Percentiles rank a stretch among this genome's conserved stretches.
These are phyloP conservation scores for Neurospora sp. DNA, from an alignment of 495 filamentous ascomycete species.

Conservation along the genomic window DNA sequence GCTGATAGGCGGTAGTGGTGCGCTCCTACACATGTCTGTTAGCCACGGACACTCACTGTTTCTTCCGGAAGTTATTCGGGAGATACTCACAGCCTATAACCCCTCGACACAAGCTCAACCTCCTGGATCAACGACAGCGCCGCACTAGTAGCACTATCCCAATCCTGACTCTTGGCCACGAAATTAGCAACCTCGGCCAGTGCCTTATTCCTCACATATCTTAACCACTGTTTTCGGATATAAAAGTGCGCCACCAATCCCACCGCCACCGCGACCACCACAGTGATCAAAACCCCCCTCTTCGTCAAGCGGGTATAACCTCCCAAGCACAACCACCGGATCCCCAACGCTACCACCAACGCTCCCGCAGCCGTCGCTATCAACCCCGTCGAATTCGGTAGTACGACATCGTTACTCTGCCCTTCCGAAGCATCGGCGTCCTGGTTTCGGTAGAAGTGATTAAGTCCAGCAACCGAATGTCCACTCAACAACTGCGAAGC, in stretches of 20 bases:
- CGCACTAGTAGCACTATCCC: conserved; percentile 70
- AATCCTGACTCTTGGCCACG: conserved; percentile 66
- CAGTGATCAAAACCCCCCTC: conserved; percentile 32
- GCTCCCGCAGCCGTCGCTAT: conserved; percentile 42
- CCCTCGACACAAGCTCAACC: conserved; percentile 88
- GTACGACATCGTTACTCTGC: neutral
- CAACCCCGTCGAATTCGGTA: conserved; percentile 31
- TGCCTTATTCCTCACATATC: conserved; percentile 69
- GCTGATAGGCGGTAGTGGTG: conserved; percentile 74
- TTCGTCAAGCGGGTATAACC: conserved; percentile 38
- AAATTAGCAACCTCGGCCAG: conserved; percentile 64
- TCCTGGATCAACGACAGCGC: conserved; percentile 87
- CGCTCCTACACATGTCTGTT: conserved; percentile 52
- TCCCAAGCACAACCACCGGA: conserved; percentile 54
- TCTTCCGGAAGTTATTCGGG: neutral
- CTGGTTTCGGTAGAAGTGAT: conserved; percentile 7
- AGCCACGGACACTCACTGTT: conserved; percentile 13
- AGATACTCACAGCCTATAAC: conserved; percentile 73
- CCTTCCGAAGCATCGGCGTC: neutral
- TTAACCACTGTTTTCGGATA: conserved; percentile 71
- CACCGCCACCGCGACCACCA: conserved; percentile 45
- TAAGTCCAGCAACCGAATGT: conserved; percentile 32
- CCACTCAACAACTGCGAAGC: conserved; percentile 84
- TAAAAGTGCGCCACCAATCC: conserved; percentile 58
- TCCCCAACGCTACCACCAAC: conserved; percentile 61